Base-by-base conservation (phyloP, 371 early-diverging fungal species). In the Syncephalastrum racemosum region DNA sequence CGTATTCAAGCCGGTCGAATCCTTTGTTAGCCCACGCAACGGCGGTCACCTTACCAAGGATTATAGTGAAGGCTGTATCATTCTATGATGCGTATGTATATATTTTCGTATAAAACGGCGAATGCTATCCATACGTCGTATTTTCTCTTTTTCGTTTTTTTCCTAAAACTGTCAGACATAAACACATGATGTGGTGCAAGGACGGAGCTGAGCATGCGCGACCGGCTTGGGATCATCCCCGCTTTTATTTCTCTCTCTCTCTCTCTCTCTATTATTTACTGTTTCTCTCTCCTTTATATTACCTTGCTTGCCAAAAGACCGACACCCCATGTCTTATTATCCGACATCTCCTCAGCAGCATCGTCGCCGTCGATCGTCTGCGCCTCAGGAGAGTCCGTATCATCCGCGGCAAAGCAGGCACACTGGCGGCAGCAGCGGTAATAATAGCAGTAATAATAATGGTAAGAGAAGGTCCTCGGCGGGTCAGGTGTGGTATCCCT, bases 11-110 rank as follows among this genome's bases (percentile, higher is more conserved):
- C 22, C 56, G 22, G 59, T 43, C 40, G 18, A 54, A 15, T 46
- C 64, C 16, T 64, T 64, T 55, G 12, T 56, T 10, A 20, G 51
- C 20, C 64, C 64, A 39, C 44, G 64, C 22, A 31, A 25, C 39
- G 27, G 19, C 16, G 51, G 54, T 7, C 23, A 54, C 7, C 39
- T 64, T 15, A 41, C 64, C 7, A 44, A 49, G 15, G 64, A 64
- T 31, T 64, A 46, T 13, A 64, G 64, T 42, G 64, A 64, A 31
- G 43, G 22, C 18, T 64, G 64, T 44, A 55, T 54, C n/a, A 51
- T 64, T 16, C 53, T 59, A 27, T 64, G 45, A 36, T 53, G 15
- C 40, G 53, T 25, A 49, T 42, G 53, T 25, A 49, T 43, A 46
- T 46, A 24, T 12, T 6, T 8, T 41, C 23, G 40, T 46, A n/a